phyloP scores from a whole-genome alignment of 352 stramenopile species.

The Globisporangium recalcitrans region DNA sequence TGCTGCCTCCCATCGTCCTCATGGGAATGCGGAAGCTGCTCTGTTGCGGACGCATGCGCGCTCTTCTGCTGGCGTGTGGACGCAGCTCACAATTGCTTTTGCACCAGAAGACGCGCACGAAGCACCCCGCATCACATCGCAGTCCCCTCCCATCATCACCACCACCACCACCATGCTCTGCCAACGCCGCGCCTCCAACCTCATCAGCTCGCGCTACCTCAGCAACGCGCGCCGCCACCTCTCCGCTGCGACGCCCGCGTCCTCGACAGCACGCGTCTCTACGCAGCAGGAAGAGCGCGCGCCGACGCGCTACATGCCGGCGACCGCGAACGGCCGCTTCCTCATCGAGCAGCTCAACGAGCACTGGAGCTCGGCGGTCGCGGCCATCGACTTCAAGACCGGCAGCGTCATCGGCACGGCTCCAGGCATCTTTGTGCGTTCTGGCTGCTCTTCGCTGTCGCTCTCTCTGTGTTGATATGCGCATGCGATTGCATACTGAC shows the following conservation, averaged over 20 bases:
- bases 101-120: constrained; percentile 4
- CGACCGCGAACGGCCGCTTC: constrained; percentile 57
- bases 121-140: background rate
- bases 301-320: constrained; percentile 49
- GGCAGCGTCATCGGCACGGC: constrained; percentile 69
- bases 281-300: constrained; percentile 25
- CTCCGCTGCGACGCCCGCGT: constrained; percentile 25
- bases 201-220: constrained; percentile 22
- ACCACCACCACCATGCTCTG: constrained; percentile 24
- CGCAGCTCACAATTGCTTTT: constrained; percentile 14
- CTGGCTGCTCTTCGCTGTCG: too few species aligned
- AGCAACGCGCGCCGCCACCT: constrained; percentile 36
- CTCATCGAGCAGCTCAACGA: constrained; percentile 72
- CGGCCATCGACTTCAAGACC: constrained; percentile 53
- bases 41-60: background rate
- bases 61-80: constrained; percentile 1
- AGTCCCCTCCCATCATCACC: background rate
- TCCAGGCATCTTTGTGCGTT: constrained; percentile 61
- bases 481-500: background rate
- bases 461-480: too few species aligned
- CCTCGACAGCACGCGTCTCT: constrained; percentile 19
- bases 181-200: constrained; percentile 15
- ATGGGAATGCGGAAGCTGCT: background rate
- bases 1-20: constrained; percentile 6
- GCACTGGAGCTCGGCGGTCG: constrained; percentile 70